Base-by-base conservation (phyloP, 768 basidiomycete species). In the Xerocomus brunneocitrinus region DNA sequence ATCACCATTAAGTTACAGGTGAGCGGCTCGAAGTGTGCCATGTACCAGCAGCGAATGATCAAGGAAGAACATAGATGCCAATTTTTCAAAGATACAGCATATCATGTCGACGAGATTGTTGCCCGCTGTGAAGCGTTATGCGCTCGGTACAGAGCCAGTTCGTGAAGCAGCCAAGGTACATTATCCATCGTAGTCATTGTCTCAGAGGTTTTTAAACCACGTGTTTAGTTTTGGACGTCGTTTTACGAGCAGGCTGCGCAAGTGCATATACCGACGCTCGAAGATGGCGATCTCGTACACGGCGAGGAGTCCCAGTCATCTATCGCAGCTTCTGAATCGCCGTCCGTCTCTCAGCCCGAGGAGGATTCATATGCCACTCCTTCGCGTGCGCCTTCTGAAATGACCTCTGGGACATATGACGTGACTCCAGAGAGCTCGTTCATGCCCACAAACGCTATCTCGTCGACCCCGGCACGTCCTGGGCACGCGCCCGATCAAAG, bases 161-260 rank as follows among this genome's bases (percentile, higher is more conserved):
- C 78, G 88, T 55, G 92, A 98, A 59, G 90, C 92, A 27, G 91
- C 94, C 9, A 89, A 89, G 76, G 95, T 92, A 10, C 31, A 45
- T 8, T 9, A 60, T 82, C 71, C 0, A 8, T 3, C 32, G 3
- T 47, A 7, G n/a, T 40, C 46, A 9, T 25, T 25, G 5, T 44
- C 34, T 43, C 41, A 24, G 32, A 5, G 42, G 8, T 36, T 13
- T 22, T 35, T 30, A 22, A 27, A 8, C 1, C 27, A 1, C 28
- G 19, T 43, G 4, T 25, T 0, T 62, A 95, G 95, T 98, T 98
- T 68, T 98, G 95, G 95, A 87, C 86, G 4, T 87, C 90, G 0
- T 98, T 99, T 76, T 98, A 94, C 65, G 94, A 98, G 64, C 83
- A 89, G 54, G 92, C 94, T 8, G 95, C 95, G 4, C 86, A 91